A percentile compares a stretch with the other conserved stretches of the same genome.
Conservation (phyloP, 139 green algal genomes). For the Limnomonas spitsbergensis region DNA sequence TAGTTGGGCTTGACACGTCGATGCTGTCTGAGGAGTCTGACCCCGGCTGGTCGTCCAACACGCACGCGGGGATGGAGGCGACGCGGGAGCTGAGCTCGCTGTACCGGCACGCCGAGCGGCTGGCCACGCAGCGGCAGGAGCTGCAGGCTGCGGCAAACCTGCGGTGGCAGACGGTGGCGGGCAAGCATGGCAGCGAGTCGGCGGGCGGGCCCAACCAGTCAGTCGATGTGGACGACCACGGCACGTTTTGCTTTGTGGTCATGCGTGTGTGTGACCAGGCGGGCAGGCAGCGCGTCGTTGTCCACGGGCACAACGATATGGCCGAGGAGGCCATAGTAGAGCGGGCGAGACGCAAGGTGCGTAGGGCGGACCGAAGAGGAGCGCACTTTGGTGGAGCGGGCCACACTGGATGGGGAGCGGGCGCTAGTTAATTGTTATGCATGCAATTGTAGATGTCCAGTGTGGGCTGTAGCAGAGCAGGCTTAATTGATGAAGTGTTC, state of each 20-base stretch:
- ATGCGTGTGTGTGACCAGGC: constrained; percentile 20
- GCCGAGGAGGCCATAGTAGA: constrained; percentile 49
- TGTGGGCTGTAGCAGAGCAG: too few species aligned
- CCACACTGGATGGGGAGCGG: too few species aligned
- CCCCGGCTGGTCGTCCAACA: too few species aligned
- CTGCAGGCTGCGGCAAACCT: constrained; percentile 42
- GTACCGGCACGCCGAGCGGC: constrained; percentile 40
- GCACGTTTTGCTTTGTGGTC: constrained; percentile 56
- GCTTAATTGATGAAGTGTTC: too few species aligned
- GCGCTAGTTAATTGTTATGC: too few species aligned
- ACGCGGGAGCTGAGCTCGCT: constrained; percentile 41
- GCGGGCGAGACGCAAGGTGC: constrained; percentile 38
- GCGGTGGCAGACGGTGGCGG: background rate
- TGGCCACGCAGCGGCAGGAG: constrained; percentile 62
- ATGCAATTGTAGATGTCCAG: too few species aligned
- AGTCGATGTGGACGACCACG: constrained; percentile 66
- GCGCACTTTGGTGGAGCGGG: too few species aligned
- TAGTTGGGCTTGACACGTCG: background rate
- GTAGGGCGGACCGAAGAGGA: too few species aligned
- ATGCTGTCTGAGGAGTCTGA: background rate
- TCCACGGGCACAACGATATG: constrained; percentile 60
- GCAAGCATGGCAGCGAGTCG: background rate
- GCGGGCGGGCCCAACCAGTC: constrained; percentile 37
- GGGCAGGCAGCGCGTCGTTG: constrained; percentile 58
- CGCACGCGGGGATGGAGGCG: constrained; percentile 22